Evolutionary conservation across 2,329 filamentous ascomycete genomes (phyloP).

Genomic region (Penicillium hordei): DNA sequence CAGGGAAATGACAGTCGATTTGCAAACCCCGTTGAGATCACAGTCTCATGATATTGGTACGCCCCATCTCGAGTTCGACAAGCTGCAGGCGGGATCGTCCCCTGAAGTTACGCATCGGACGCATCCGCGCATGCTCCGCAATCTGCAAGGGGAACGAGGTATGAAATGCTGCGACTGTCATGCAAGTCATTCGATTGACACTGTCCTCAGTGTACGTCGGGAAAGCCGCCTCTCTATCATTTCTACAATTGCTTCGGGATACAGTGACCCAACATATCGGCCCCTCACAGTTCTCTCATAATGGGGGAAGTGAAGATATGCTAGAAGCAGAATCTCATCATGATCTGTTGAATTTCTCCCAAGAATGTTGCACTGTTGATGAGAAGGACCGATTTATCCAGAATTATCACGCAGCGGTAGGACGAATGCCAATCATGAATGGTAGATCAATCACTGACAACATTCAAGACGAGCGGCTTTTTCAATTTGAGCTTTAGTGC

Average conservation of each 20-base stretch:
- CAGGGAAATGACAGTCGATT: neutral
- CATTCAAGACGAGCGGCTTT: slow-evolving; percentile 43
- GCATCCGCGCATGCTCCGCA: slow-evolving; percentile 50
- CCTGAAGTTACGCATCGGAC: slow-evolving; percentile 34
- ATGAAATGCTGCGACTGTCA: slow-evolving; percentile 7
- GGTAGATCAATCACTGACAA: neutral
- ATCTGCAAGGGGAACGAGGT: slow-evolving; percentile 55
- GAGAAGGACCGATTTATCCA: slow-evolving; percentile 38
- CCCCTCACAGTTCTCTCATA: slow-evolving; percentile 56
- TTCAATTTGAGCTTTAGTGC: slow-evolving; percentile 38
- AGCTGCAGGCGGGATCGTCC: slow-evolving; percentile 20
- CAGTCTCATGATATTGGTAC: neutral
- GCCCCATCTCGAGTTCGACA: slow-evolving; percentile 1
- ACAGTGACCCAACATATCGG: slow-evolving; percentile 51
- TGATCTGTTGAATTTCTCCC: slow-evolving; percentile 35
- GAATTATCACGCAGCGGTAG: slow-evolving; percentile 31
- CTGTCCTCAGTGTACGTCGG: slow-evolving; percentile 30
- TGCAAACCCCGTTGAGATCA: slow-evolving; percentile 4
- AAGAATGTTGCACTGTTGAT: slow-evolving; percentile 30
- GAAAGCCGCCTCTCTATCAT: slow-evolving; percentile 49
- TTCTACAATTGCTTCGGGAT: slow-evolving; percentile 56
- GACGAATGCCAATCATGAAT: slow-evolving; percentile 3
- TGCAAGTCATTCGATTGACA: slow-evolving; percentile 48
- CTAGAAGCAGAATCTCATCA: slow-evolving; percentile 49
- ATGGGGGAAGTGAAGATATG: slow-evolving; percentile 53